Evolutionary conservation across 1,284 basidiomycete species (phyloP).

Genomic region (Ustilago hordei): DNA sequence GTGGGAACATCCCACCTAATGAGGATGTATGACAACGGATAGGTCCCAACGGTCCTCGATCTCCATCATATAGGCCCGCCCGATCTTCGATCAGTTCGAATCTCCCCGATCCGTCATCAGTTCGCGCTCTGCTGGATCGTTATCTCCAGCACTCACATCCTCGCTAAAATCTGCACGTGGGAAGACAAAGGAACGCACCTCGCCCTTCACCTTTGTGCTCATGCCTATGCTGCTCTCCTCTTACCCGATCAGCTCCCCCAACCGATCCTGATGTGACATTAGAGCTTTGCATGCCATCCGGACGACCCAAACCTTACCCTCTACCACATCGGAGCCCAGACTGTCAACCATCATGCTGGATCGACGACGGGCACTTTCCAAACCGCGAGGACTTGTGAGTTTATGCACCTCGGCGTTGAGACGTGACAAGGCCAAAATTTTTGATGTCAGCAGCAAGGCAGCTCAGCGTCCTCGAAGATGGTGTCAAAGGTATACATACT

Average conservation of each 20-base stretch:
- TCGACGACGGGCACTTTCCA: not conserved
- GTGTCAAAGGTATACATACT: too few species aligned
- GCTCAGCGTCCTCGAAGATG: too few species aligned
- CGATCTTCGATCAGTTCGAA: too few species aligned
- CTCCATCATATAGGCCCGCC: too few species aligned
- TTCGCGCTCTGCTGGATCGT: too few species aligned
- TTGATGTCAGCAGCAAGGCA: not conserved
- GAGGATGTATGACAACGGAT: too few species aligned
- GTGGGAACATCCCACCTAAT: too few species aligned
- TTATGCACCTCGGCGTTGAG: conserved; percentile 9
- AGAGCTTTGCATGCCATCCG: not conserved
- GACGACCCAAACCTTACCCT: not conserved
- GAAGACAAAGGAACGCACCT: conserved; percentile 2
- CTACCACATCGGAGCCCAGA: not conserved
- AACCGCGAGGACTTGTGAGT: not conserved
- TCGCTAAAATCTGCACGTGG: not conserved
- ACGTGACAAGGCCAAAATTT: not conserved
- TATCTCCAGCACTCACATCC: not conserved
- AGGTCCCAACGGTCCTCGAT: too few species aligned
- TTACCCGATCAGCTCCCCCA: not conserved
- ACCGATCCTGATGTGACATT: not conserved
- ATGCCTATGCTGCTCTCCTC: not conserved
- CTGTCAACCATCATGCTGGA: not conserved
- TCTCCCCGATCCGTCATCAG: too few species aligned
- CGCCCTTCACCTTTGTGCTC: not conserved